Percentiles rank a stretch among this genome's conserved stretches.
Conservation (phyloP, 208 protist species). For the Spongospora subterranea region DNA sequence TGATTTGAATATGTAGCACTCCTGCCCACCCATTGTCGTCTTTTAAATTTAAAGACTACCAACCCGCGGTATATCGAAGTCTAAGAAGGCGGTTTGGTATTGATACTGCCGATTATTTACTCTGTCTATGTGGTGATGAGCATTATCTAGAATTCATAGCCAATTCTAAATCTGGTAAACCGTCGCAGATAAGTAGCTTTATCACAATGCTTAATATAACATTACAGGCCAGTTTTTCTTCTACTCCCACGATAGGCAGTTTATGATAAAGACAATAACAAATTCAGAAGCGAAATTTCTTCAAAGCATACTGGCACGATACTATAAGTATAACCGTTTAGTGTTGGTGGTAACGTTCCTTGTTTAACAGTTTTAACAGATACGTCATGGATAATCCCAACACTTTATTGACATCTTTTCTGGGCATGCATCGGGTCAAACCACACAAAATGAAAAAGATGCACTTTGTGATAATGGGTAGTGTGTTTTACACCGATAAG, state of each 20-base stretch:
- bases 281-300: conserved; percentile 50
- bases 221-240: conserved; percentile 45
- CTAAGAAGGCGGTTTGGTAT: conserved; percentile 35
- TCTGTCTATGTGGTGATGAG: conserved; percentile 45
- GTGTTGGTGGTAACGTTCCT: neutral
- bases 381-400: conserved; percentile 35
- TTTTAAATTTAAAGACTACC: conserved; percentile 57
- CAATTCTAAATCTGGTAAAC: conserved; percentile 32
- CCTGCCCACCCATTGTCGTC: conserved; percentile 34
- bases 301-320: neutral
- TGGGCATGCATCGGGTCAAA: conserved; percentile 40
- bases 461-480: conserved; percentile 48
- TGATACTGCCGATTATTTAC: conserved; percentile 47
- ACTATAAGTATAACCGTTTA: neutral
- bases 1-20: neutral
- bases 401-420: conserved; percentile 31
- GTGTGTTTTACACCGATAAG: conserved; percentile 37
- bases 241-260: conserved; percentile 48
- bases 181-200: neutral
- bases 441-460: conserved; percentile 56
- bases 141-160: conserved; percentile 40
- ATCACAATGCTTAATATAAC: neutral
- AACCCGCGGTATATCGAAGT: conserved; percentile 3
- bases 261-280: conserved; percentile 56
- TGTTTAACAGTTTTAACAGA: neutral